Percentiles rank a stretch among this genome's conserved stretches.
Evolutionary conservation across 2,329 filamentous ascomycete species (phyloP).

Genomic region (Piedraia hortae): DNA sequence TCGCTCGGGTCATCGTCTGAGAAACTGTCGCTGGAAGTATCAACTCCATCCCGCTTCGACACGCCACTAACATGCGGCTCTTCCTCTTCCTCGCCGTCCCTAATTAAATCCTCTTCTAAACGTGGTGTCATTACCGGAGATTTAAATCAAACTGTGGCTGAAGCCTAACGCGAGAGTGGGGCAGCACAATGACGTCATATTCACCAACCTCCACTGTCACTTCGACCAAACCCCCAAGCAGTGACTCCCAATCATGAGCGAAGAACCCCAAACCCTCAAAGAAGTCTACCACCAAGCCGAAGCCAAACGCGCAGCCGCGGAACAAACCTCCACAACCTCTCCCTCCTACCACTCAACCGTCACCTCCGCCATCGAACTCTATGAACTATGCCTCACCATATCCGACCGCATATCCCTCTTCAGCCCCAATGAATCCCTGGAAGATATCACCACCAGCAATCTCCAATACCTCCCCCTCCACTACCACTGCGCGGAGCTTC

Average conservation of each 20-base stretch:
- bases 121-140: neutral
- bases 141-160: neutral
- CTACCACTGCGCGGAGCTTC: conserved; percentile 54
- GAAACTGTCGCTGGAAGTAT: too few species aligned
- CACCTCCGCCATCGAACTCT: conserved; percentile 35
- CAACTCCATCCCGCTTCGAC: neutral
- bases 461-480: conserved; percentile 58
- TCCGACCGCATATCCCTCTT: conserved; percentile 53
- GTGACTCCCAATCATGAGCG: conserved; percentile 12
- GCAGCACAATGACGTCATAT: neutral
- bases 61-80: neutral
- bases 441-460: conserved; percentile 65
- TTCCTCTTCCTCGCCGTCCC: neutral
- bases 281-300: conserved; percentile 27
- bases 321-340: too few species aligned
- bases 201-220: too few species aligned
- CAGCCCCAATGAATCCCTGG: conserved; percentile 65
- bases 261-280: conserved; percentile 26
- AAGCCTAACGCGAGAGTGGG: neutral
- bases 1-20: conserved; percentile 4
- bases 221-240: conserved; percentile 1
- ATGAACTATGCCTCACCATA: conserved; percentile 43
- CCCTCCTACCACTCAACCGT: conserved; percentile 41
- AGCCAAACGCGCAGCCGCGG: conserved; percentile 21
- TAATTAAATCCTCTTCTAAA: neutral